Percentiles rank a stretch among this genome's conserved stretches.
phyloP scores from a whole-genome alignment of 768 basidiomycete genomes.

The Suillus discolor region DNA sequence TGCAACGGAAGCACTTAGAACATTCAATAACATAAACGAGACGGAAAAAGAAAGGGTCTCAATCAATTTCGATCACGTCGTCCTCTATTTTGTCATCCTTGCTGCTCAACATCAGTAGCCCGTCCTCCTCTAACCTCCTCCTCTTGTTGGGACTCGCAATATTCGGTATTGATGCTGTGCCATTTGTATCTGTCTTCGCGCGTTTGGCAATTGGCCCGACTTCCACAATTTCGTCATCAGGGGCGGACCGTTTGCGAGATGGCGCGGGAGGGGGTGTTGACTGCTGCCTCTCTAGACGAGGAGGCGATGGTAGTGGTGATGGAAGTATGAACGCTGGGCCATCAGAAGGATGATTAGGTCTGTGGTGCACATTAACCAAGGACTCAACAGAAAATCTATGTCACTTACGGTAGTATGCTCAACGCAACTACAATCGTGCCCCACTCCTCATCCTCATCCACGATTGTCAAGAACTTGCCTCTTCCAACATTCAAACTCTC shows the following conservation, averaged over 20 bases:
- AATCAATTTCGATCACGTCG: constrained; percentile 62
- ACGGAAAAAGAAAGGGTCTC: constrained; percentile 21
- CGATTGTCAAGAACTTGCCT: constrained; percentile 87
- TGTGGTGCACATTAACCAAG: constrained; percentile 25
- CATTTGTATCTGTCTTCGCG: constrained; percentile 40
- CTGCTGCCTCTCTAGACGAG: constrained; percentile 40
- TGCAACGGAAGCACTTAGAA: background rate
- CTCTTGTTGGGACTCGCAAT: constrained; percentile 63
- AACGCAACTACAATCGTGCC: constrained; percentile 74
- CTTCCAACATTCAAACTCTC: constrained; percentile 77
- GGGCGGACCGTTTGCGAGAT: constrained; percentile 57
- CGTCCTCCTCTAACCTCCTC: constrained; percentile 70
- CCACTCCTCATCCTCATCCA: constrained; percentile 83
- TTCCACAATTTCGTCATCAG: constrained; percentile 59
- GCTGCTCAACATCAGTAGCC: constrained; percentile 66
- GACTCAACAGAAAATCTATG: background rate
- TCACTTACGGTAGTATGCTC: constrained; percentile 68
- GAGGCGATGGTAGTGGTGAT: constrained; percentile 60
- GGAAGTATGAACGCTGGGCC: constrained; percentile 64
- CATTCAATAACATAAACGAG: constrained; percentile 11
- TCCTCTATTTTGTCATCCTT: constrained; percentile 53
- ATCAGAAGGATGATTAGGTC: constrained; percentile 57
- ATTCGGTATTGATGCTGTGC: constrained; percentile 19
- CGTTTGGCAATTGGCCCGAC: constrained; percentile 63
- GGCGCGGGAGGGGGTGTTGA: constrained; percentile 47